Percentiles rank a stretch among this genome's conserved stretches.
Conservation (phyloP, 306 rosid species). For the Gillenia trifoliata region DNA sequence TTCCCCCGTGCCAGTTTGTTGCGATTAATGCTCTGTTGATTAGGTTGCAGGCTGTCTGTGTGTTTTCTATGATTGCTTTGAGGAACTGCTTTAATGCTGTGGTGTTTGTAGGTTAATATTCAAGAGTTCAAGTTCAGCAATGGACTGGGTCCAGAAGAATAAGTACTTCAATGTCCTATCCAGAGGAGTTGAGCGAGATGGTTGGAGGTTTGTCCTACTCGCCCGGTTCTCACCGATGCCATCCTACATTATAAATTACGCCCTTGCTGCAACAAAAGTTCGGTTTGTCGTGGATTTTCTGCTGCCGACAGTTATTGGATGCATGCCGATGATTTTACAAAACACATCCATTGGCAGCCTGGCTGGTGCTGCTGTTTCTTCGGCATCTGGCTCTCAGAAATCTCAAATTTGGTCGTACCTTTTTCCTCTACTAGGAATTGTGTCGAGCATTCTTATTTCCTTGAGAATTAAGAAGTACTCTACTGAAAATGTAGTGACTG, state of each 20-base stretch:
- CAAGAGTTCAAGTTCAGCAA: conserved; percentile 70
- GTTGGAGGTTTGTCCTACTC: conserved; percentile 94
- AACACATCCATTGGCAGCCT: conserved; percentile 92
- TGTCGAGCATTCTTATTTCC: conserved; percentile 75
- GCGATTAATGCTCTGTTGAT: neutral
- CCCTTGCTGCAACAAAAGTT: conserved; percentile 86
- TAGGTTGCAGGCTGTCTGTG: neutral
- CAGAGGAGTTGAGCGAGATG: conserved; percentile 89
- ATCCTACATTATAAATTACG: conserved; percentile 80
- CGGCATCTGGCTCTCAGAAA: conserved; percentile 59
- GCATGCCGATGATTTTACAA: conserved; percentile 94
- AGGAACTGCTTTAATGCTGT: neutral
- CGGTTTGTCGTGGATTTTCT: conserved; percentile 75
- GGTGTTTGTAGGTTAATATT: conserved; percentile 55
- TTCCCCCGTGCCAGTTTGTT: neutral
- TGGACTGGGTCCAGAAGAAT: conserved; percentile 75
- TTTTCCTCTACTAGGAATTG: conserved; percentile 68
- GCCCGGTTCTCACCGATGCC: conserved; percentile 98
- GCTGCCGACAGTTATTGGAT: conserved; percentile 75
- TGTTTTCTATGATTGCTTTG: neutral
- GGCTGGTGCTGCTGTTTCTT: conserved; percentile 85
- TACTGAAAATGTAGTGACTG: conserved; percentile 33
- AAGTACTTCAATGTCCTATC: conserved; percentile 68
- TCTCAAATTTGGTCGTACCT: conserved; percentile 70
- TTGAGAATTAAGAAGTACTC: conserved; percentile 84